Percentiles rank a stretch among this genome's conserved stretches.
Evolutionary conservation across 768 basidiomycete genomes (phyloP).

Genomic region (Lactarius akahatsu): DNA sequence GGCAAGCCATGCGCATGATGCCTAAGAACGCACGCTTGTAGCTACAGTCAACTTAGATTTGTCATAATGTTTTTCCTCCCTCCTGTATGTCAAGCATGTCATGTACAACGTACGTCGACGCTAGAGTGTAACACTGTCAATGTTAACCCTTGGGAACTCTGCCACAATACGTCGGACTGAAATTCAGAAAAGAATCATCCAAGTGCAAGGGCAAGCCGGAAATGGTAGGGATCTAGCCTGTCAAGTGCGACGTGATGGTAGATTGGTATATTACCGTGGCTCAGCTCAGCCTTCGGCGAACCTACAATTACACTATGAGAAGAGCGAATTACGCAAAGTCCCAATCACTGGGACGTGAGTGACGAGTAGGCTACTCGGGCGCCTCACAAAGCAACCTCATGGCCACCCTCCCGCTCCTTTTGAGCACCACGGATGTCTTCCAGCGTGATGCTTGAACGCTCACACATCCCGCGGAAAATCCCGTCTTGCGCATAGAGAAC

Average conservation of each 20-base stretch:
- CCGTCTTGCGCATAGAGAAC: slow-evolving; percentile 59
- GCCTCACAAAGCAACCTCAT: not conserved
- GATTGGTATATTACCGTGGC: not conserved
- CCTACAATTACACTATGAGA: not conserved
- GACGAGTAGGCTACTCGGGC: not conserved
- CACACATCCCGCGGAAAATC: slow-evolving; percentile 86
- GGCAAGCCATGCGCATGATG: slow-evolving; percentile 76
- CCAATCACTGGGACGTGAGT: not conserved
- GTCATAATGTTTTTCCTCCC: not conserved
- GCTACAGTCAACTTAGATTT: slow-evolving; percentile 18
- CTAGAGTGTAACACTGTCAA: too few species aligned
- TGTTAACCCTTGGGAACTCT: too few species aligned
- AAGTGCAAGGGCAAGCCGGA: too few species aligned
- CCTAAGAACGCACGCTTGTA: slow-evolving; percentile 65
- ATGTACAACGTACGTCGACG: not conserved
- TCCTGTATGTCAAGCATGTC: not conserved
- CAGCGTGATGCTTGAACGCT: slow-evolving; percentile 70
- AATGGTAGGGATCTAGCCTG: not conserved
- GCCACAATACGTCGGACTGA: too few species aligned
- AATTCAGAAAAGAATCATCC: too few species aligned
- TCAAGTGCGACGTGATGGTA: not conserved
- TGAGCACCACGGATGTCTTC: slow-evolving; percentile 58
- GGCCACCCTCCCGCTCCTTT: slow-evolving; percentile 30
- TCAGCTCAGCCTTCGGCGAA: not conserved
- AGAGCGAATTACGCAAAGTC: not conserved